Percentiles rank a stretch among this genome's conserved stretches.
These are phyloP conservation scores for Lipomyces starkeyi DNA, from an alignment of 805 yeast genomes.

Conservation along the genomic window DNA sequence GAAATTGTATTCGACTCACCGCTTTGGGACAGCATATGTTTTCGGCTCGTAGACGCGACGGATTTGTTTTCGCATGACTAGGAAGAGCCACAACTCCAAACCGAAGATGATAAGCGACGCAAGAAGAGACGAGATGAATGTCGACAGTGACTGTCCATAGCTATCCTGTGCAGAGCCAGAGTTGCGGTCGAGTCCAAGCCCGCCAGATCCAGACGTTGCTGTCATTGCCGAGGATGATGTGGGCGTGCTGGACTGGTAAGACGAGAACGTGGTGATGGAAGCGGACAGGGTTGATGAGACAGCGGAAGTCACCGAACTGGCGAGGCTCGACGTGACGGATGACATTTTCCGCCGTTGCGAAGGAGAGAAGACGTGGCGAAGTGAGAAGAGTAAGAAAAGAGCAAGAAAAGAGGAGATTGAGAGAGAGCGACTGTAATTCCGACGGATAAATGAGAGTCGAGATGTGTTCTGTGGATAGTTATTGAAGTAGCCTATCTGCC, in stretches of 20 bases:
- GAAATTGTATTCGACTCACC: constrained; percentile 25
- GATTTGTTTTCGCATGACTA: constrained; percentile 69
- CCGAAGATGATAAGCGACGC: constrained; percentile 72
- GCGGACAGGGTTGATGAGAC: constrained; percentile 13
- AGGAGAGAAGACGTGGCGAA: neutral
- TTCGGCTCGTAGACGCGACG: constrained; percentile 87
- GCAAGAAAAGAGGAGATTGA: neutral
- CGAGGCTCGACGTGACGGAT: neutral
- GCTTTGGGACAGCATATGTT: constrained; percentile 65
- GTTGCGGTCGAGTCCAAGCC: constrained; percentile 16
- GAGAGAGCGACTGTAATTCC: neutral
- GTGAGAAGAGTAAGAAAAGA: neutral
- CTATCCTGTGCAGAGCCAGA: constrained; percentile 31
- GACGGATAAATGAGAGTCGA: neutral
- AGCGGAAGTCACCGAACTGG: neutral
- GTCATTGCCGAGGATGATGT: constrained; percentile 17
- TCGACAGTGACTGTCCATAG: constrained; percentile 60
- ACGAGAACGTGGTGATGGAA: constrained; percentile 7
- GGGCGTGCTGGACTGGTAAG: constrained; percentile 15
- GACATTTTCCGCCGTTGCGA: neutral
- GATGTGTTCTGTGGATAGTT: neutral
- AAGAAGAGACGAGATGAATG: constrained; percentile 73
- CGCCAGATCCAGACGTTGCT: constrained; percentile 10
- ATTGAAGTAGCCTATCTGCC: neutral
- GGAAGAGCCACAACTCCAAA: constrained; percentile 64